Evolutionary conservation across 345 rosid genomes (phyloP).

Genomic region (Eucalyptus erythrocorys): DNA sequence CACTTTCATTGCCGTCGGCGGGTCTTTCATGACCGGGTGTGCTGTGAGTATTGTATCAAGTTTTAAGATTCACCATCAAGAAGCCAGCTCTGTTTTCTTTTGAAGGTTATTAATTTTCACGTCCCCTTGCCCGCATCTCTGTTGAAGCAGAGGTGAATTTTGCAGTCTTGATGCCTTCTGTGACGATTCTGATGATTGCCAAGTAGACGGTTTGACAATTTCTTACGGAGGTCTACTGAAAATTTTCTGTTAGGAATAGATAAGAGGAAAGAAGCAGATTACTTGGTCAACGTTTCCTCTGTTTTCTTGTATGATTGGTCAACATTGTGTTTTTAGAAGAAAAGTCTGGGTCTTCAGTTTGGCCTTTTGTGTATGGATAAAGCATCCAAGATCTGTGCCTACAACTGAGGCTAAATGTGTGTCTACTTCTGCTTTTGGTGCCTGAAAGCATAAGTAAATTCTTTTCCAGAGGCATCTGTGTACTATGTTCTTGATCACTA

Average conservation of each 20-base stretch:
- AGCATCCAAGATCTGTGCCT: neutral
- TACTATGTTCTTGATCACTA: neutral
- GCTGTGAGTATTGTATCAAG: conserved; percentile 9
- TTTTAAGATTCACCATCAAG: neutral
- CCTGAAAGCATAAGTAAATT: neutral
- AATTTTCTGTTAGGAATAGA: neutral
- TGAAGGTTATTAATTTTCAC: neutral
- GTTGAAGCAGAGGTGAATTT: neutral
- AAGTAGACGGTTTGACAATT: neutral
- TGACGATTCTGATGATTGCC: neutral
- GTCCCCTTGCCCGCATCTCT: neutral
- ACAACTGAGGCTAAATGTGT: neutral
- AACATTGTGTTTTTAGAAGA: neutral
- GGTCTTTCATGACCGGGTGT: conserved; percentile 13
- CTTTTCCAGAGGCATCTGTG: neutral
- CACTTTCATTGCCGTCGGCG: conserved; percentile 32
- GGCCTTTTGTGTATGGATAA: neutral
- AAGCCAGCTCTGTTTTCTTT: neutral
- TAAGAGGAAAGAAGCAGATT: neutral
- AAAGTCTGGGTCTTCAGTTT: neutral
- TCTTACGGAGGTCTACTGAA: neutral
- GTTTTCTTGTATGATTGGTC: neutral
- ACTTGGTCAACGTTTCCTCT: neutral
- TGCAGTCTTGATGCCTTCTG: neutral
- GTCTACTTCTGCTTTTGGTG: neutral